phyloP scores from a whole-genome alignment of 2,329 filamentous ascomycete genomes.

The Colletotrichum sojae region DNA sequence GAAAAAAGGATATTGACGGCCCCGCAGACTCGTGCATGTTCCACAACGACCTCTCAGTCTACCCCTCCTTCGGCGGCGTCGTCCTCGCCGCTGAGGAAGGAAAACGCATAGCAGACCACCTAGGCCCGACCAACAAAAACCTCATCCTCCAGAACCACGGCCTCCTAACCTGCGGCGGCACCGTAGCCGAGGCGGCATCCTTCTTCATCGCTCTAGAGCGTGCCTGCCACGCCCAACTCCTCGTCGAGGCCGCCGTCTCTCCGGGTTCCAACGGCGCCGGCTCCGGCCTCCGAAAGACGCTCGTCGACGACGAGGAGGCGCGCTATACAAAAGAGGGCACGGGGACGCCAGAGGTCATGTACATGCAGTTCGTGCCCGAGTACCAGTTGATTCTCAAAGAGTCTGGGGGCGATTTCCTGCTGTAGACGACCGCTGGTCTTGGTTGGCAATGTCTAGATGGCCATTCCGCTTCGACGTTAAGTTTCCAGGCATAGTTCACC shows the following conservation, averaged over 20 bases:
- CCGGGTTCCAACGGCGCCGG: conserved; percentile 42
- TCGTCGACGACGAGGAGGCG: conserved; percentile 59
- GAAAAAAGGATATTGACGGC: not conserved
- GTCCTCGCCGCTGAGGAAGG: conserved; percentile 75
- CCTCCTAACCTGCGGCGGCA: conserved; percentile 75
- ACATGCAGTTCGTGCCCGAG: conserved; percentile 53
- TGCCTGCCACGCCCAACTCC: conserved; percentile 76
- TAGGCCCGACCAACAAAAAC: conserved; percentile 70
- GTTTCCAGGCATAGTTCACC: too few relatives aligned
- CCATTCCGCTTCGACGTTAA: too few relatives aligned
- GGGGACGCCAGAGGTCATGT: conserved; percentile 49
- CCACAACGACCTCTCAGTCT: conserved; percentile 73
- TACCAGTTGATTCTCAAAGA: conserved; percentile 50
- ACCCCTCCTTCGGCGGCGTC: conserved; percentile 65
- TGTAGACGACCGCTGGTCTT: conserved; percentile 21
- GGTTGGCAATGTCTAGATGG: too few relatives aligned
- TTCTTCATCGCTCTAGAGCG: conserved; percentile 78
- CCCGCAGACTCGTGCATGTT: conserved; percentile 71
- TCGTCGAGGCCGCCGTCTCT: conserved; percentile 71
- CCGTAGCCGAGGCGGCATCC: conserved; percentile 80
- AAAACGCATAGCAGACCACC: conserved; percentile 69
- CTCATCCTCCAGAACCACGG: conserved; percentile 80
- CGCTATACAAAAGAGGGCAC: conserved; percentile 48
- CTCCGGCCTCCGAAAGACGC: conserved; percentile 48
- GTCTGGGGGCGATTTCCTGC: conserved; percentile 49